Base-by-base conservation (phyloP, 495 filamentous ascomycete species). In the Penicillium goetzii region DNA sequence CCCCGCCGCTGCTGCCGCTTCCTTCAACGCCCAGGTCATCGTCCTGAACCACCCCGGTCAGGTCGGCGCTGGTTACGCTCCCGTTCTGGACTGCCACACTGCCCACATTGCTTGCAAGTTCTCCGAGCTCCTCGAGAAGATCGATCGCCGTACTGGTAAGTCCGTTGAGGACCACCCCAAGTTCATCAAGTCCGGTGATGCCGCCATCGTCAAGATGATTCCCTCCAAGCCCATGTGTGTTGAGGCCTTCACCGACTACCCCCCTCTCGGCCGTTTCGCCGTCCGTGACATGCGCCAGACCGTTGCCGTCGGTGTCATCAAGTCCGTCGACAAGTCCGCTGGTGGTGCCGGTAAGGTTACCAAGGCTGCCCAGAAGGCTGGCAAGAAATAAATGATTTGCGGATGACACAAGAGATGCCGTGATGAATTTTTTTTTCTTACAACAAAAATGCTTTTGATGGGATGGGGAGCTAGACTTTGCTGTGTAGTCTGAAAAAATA, bases 21-120 rank as follows among this genome's bases (percentile, higher is more conserved):
- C 89, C 70, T 99, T 99, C 92, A 97, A 91, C 80, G 96, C 95
- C 76, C 95, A 99, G 87, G 95, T 99, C 85, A 99, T 99, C 80
- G 92, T 99, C 72, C 92, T 99, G 75, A 99, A 99, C 93, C 95
- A 99, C 89, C 95, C 95, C 75, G 95, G 95, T 77, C 96, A 99
- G 86, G 90, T 99, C 77, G 93, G 95, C 83, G 93, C 92, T 83
- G 95, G 95, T 76, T 99, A 99, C 84, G 95, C 95, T 63, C 95
- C 95, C 70, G 95, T 99, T 69, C 88, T 99, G 55, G 95, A 99
- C 78, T 99, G 95, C 90, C 95, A 99, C 88, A 99, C 95, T 71
- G 95, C 95, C 78, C 95, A 99, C 89, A 99, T 99, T 85, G 95
- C 95, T 77, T 99, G 95, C 95, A 98, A 98, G 90, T 99, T 99